Evolutionary conservation across 352 stramenopile species (phyloP).

Genomic region (Pythium phragmiticola): DNA sequence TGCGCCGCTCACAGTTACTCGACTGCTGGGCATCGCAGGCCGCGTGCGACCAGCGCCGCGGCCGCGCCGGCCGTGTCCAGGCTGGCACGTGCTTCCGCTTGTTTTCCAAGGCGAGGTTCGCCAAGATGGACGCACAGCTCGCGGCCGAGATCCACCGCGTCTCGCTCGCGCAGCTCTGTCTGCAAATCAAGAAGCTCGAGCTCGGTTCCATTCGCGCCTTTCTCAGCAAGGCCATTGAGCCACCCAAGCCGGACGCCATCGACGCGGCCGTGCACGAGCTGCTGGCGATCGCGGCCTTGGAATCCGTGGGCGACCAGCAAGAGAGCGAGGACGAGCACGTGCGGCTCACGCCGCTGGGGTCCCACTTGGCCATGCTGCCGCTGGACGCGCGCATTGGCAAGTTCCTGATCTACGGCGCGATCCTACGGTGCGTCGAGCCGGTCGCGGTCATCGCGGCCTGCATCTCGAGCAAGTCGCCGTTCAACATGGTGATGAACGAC

Average conservation of each 20-base stretch:
- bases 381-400: constrained; percentile 87
- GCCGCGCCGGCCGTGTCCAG: constrained; percentile 78
- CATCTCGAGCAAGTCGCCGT: constrained; percentile 79
- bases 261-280: constrained; percentile 91
- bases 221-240: constrained; percentile 88
- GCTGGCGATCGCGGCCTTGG: constrained; percentile 87
- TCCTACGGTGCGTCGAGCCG: constrained; percentile 80
- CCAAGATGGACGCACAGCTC: constrained; percentile 64
- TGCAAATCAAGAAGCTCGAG: constrained; percentile 86
- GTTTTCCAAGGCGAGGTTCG: constrained; percentile 66
- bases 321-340: constrained; percentile 38
- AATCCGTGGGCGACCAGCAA: constrained; percentile 25
- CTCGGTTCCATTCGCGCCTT: constrained; percentile 75
- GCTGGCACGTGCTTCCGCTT: constrained; percentile 77
- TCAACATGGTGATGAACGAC: constrained; percentile 72
- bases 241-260: constrained; percentile 88
- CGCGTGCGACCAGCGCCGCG: constrained; percentile 80
- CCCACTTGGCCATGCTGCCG: constrained; percentile 77
- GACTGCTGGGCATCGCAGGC: constrained; percentile 83
- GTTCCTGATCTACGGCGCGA: constrained; percentile 86
- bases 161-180: constrained; percentile 81
- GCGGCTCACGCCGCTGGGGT: constrained; percentile 92
- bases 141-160: constrained; percentile 88
- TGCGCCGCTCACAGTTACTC: constrained; percentile 70
- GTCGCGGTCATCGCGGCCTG: constrained; percentile 82